Base-by-base conservation (phyloP, 805 yeast genomes). In the Candida maesae region DNA sequence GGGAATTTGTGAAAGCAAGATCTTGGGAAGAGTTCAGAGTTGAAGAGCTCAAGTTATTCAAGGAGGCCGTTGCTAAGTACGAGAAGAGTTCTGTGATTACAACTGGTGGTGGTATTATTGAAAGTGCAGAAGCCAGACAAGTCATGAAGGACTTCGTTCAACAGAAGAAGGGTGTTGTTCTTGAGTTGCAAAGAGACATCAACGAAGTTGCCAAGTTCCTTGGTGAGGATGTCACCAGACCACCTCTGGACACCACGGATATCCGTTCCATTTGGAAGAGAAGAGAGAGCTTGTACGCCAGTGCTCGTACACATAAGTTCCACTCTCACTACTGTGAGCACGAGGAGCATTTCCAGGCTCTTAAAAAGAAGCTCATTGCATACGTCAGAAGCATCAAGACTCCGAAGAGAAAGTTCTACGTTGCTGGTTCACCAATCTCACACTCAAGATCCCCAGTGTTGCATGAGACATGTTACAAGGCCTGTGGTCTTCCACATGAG, bases 51-150 rank as follows among this genome's bases (percentile, higher is more conserved):
- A 66, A 64, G 31, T 65, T 84, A 32, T 74, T 85, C 47, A 63
- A 71, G 36, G 74, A 76, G 35, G 67, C 72, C 23, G 47, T 84
- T 15, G 44, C 51, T 5, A 52, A 58, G 11, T 59, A 66, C 41
- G 68, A 73, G 3, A 58, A 60, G 14, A 60, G 68, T 23, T 70
- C 79, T 53, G 84, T 91, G 17, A 73, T 91, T 40, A 86, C 98
- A 0, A 86, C 96, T 36, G 99, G 99, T 25, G 99, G 99, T 33
- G 99, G 99, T 9, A 71, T 93, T 45, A 95, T 93, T 20, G 98
- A 91, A 64, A 74, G 74, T 29, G 71, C 71, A 7, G 73, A 62
- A n/a, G 79, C 95, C 5, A 76, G 97, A 53, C 70, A 70, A 10
- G 50, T 77, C 7, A 69, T 93, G 60, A 73, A 79, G 51, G 59